Percentiles rank a stretch among this genome's conserved stretches.
Evolutionary conservation across 129 eudicot genomes (phyloP).

Genomic region (Calendula officinalis): DNA sequence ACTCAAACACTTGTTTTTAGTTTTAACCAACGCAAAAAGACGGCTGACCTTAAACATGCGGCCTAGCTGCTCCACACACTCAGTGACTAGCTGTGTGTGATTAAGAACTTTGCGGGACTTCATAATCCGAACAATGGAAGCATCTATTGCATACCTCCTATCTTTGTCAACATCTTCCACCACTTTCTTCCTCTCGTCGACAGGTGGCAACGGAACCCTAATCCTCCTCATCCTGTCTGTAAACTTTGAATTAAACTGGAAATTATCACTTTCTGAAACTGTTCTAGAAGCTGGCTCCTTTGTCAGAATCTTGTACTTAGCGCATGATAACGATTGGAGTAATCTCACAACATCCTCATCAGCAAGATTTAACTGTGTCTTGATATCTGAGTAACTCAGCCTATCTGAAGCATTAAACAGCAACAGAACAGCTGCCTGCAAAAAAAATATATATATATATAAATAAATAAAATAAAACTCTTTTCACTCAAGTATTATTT

Average conservation of each 20-base stretch:
- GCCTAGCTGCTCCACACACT: conserved; percentile 71
- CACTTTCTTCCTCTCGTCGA: conserved; percentile 75
- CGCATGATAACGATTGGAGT: conserved; percentile 71
- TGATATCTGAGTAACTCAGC: conserved; percentile 64
- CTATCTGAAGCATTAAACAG: conserved; percentile 67
- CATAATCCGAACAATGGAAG: conserved; percentile 81
- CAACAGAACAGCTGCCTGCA: conserved; percentile 73
- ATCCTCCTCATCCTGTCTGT: conserved; percentile 78
- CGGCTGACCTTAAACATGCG: conserved; percentile 70
- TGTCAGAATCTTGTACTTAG: conserved; percentile 65
- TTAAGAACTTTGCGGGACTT: conserved; percentile 61
- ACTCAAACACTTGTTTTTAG: not conserved
- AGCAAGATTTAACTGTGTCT: conserved; percentile 55
- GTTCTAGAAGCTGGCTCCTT: conserved; percentile 66
- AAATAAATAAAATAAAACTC: no score
- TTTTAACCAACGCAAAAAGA: not conserved
- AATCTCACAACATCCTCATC: conserved; percentile 85
- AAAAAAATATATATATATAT: no score
- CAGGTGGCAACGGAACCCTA: conserved; percentile 78
- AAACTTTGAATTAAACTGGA: conserved; percentile 61
- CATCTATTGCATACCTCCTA: conserved; percentile 81
- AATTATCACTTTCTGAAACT: conserved; percentile 49
- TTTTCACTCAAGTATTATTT: conserved; percentile 11
- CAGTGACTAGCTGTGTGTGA: conserved; percentile 66
- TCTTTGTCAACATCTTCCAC: conserved; percentile 88